These are phyloP conservation scores for Metschnikowia lachancei DNA, from an alignment of 805 yeast genomes.

Conservation along the genomic window DNA sequence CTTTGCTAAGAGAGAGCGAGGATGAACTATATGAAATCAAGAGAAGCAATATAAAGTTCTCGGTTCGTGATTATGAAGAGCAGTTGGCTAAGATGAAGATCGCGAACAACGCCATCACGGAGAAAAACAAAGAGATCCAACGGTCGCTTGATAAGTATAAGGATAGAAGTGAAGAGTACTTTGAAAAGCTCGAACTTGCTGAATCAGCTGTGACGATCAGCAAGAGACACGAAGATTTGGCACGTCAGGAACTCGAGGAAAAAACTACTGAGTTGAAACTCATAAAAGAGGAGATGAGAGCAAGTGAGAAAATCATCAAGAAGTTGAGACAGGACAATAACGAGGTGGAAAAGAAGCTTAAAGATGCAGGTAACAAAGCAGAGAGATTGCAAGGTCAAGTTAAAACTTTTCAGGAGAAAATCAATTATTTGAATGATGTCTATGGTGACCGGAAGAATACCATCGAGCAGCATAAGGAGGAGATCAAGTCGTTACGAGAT, in stretches of 20 bases:
- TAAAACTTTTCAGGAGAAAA: constrained; percentile 25
- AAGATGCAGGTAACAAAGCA: constrained; percentile 15
- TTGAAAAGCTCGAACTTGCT: constrained; percentile 69
- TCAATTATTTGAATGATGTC: constrained; percentile 23
- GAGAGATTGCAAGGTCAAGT: constrained; percentile 14
- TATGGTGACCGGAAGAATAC: constrained; percentile 25
- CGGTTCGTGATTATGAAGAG: constrained; percentile 36
- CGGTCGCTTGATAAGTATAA: constrained; percentile 53
- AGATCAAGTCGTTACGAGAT: constrained; percentile 52
- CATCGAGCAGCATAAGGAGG: constrained; percentile 40
- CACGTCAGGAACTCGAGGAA: constrained; percentile 51
- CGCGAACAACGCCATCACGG: constrained; percentile 53
- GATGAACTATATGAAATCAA: constrained; percentile 43
- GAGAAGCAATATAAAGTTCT: constrained; percentile 40
- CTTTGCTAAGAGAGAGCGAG: constrained; percentile 41
- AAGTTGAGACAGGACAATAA: constrained; percentile 31
- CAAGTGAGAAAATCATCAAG: constrained; percentile 53
- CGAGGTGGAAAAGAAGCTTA: constrained; percentile 30
- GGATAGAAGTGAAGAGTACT: constrained; percentile 70
- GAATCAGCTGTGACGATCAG: constrained; percentile 69
- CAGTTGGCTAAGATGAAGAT: constrained; percentile 50
- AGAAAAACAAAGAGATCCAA: constrained; percentile 49
- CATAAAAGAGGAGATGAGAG: constrained; percentile 51
- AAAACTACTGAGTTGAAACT: constrained; percentile 53
- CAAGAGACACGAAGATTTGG: constrained; percentile 56